phyloP scores from a whole-genome alignment of 2,329 filamentous ascomycete genomes.

The Pseudogymnoascus sp. region DNA sequence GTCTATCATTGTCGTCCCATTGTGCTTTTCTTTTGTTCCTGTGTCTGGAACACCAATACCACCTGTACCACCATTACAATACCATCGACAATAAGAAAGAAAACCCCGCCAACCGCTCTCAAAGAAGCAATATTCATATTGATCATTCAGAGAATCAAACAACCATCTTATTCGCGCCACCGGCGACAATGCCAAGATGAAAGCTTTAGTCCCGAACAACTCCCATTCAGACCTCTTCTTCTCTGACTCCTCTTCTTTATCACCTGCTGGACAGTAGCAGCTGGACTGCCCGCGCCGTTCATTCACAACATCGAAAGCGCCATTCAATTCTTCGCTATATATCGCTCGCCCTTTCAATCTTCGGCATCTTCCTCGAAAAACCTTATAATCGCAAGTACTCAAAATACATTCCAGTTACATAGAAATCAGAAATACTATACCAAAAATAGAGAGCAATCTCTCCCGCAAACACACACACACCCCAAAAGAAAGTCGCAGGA shows the following conservation, averaged over 20 bases:
- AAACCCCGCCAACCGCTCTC: background rate
- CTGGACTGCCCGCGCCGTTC: background rate
- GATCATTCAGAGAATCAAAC: background rate
- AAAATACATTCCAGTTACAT: background rate
- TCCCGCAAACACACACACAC: background rate
- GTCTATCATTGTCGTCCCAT: background rate
- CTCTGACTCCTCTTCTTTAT: conserved; percentile 2
- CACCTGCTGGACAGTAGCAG: conserved; percentile 5
- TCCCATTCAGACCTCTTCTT: conserved; percentile 2
- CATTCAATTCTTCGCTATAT: conserved; percentile 7
- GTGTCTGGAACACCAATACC: background rate
- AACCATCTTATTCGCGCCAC: background rate
- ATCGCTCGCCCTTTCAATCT: background rate
- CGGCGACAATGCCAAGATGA: conserved; percentile 6
- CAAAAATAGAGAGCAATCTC: background rate
- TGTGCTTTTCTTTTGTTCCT: background rate
- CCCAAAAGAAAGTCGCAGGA: background rate
- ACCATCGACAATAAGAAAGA: background rate
- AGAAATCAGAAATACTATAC: background rate
- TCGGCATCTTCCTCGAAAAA: background rate
- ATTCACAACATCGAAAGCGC: conserved; percentile 2
- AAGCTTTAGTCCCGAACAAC: conserved; percentile 1
- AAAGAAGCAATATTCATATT: background rate
- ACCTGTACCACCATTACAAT: background rate
- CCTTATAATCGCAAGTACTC: background rate